These are phyloP conservation scores for Colletotrichum sp. DNA, from an alignment of 2,329 filamentous ascomycete genomes.

Conservation along the genomic window DNA sequence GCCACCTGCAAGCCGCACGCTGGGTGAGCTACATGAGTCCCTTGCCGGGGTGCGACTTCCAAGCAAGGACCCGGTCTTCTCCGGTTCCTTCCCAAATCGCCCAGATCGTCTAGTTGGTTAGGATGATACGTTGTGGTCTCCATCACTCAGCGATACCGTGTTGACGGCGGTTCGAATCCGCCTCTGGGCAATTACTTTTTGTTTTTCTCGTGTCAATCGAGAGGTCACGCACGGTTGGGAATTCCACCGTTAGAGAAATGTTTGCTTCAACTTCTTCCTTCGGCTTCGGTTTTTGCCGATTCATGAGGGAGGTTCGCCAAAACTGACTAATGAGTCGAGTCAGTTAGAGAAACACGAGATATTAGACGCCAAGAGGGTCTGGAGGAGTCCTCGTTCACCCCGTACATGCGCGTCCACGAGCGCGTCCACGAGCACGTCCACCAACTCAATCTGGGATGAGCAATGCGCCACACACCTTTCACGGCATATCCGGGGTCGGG, in stretches of 20 bases:
- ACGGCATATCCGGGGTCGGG: background rate
- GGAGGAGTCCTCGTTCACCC: background rate
- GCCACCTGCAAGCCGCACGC: background rate
- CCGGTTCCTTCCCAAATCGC: background rate
- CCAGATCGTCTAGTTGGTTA: constrained; percentile 23
- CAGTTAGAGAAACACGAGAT: background rate
- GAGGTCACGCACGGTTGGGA: background rate
- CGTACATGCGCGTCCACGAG: background rate
- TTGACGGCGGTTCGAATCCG: constrained; percentile 23
- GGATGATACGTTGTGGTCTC: constrained; percentile 22
- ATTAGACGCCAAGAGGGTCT: background rate
- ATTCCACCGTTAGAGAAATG: background rate
- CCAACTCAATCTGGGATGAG: background rate
- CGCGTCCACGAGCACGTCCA: background rate
- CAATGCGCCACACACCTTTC: background rate
- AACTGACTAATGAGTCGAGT: background rate
- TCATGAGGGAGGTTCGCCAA: background rate
- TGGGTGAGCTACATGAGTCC: background rate
- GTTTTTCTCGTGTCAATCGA: background rate
- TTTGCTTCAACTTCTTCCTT: background rate
- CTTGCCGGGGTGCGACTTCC: rapidly evolving
- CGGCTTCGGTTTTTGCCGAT: background rate
- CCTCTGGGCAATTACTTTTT: constrained; percentile 10
- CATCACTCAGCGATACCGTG: constrained; percentile 16
- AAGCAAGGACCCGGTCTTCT: background rate